phyloP scores from a whole-genome alignment of 345 rosid genomes.

The Carallia pectinifolia region DNA sequence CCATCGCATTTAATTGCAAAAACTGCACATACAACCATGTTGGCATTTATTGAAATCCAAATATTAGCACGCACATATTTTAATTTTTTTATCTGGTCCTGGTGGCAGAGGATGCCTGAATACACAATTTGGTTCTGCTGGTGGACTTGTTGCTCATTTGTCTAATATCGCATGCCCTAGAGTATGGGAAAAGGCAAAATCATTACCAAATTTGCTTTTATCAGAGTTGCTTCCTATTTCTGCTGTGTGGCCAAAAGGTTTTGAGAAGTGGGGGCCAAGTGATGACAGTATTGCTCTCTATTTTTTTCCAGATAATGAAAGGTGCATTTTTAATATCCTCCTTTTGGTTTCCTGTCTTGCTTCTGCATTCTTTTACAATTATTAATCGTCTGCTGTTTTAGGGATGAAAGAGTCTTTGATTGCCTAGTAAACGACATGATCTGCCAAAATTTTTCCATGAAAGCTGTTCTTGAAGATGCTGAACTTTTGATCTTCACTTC shows the following conservation, averaged over 20 bases:
- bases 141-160: constrained; percentile 54
- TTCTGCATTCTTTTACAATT: not conserved
- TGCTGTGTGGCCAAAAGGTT: constrained; percentile 60
- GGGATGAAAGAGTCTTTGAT: constrained; percentile 43
- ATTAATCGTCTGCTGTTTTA: constrained; percentile 17
- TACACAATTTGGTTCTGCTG: constrained; percentile 17
- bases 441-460: constrained; percentile 47
- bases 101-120: constrained; percentile 47
- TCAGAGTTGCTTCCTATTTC: constrained; percentile 51
- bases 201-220: constrained; percentile 39
- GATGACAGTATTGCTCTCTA: constrained; percentile 59
- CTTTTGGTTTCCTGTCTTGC: not conserved
- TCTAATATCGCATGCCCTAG: constrained; percentile 55
- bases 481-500: constrained; percentile 74
- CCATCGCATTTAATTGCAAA: not conserved
- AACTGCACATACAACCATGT: too few species aligned
- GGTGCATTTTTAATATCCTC: constrained; percentile 31
- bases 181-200: constrained; percentile 46
- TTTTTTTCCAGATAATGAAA: constrained; percentile 51
- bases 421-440: constrained; percentile 52
- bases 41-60: too few species aligned
- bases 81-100: too few species aligned
- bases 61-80: too few species aligned
- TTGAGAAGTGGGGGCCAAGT: constrained; percentile 42
- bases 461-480: constrained; percentile 43